Percentiles rank a stretch among this genome's conserved stretches.
Evolutionary conservation across 768 basidiomycete genomes (phyloP).

Genomic region (Xerocomellus intermedius): DNA sequence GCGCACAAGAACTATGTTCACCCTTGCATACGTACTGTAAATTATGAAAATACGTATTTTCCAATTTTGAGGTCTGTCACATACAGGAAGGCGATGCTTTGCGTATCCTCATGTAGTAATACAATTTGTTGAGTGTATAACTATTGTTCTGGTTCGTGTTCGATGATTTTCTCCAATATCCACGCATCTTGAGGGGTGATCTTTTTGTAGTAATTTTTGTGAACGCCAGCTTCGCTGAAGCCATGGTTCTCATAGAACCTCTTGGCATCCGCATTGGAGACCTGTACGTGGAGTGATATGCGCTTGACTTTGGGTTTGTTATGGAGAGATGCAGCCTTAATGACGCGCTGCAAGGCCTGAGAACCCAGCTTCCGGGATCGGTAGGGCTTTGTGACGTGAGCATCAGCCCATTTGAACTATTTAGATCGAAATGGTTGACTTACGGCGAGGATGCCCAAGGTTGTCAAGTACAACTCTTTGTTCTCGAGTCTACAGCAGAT

Average conservation of each 20-base stretch:
- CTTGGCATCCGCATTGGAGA: slow-evolving; percentile 76
- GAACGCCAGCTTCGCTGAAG: slow-evolving; percentile 64
- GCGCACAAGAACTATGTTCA: slow-evolving; percentile 19
- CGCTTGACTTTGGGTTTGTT: slow-evolving; percentile 61
- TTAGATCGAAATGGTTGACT: slow-evolving; percentile 28
- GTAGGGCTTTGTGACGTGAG: slow-evolving; percentile 61
- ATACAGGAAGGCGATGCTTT: slow-evolving; percentile 8
- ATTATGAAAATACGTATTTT: slow-evolving; percentile 27
- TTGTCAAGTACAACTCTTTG: slow-evolving; percentile 74
- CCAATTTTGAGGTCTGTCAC: slow-evolving; percentile 12
- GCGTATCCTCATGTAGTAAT: slow-evolving; percentile 25
- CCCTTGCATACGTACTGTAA: slow-evolving; percentile 30
- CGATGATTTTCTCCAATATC: slow-evolving; percentile 69
- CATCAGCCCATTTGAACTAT: slow-evolving; percentile 16
- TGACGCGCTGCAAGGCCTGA: slow-evolving; percentile 63
- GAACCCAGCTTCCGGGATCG: slow-evolving; percentile 77
- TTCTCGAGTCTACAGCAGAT: slow-evolving; percentile 83
- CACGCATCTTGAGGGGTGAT: slow-evolving; percentile 82
- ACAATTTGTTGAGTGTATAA: slow-evolving; percentile 22
- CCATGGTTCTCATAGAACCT: slow-evolving; percentile 83
- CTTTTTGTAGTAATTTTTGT: slow-evolving; percentile 86
- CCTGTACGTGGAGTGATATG: slow-evolving; percentile 85
- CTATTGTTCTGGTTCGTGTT: slow-evolving; percentile 28
- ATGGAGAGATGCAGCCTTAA: slow-evolving; percentile 59
- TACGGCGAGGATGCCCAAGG: slow-evolving; percentile 88